A percentile compares a stretch with the other conserved stretches of the same genome.
Conservation (phyloP, 441 rosid genomes). For the Mallotus japonicus region DNA sequence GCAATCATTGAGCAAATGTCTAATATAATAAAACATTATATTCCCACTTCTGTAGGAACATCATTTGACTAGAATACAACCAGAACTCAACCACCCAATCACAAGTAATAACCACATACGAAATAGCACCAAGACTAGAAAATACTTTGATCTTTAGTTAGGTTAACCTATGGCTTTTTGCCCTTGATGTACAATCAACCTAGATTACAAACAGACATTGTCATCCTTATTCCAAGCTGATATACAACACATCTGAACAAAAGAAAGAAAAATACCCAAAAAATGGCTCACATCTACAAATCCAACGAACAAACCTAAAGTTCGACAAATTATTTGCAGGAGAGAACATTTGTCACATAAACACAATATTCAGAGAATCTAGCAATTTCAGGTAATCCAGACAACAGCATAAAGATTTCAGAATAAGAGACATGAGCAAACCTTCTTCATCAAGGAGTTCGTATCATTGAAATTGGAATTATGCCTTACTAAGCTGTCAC, state of each 20-base stretch:
- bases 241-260: background rate
- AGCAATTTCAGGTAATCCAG: background rate
- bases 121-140: background rate
- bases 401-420: background rate
- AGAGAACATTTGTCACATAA: background rate
- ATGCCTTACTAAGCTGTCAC: slow-evolving; percentile 36
- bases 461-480: slow-evolving; percentile 43
- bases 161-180: background rate
- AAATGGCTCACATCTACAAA: background rate
- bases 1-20: background rate
- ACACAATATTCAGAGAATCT: background rate
- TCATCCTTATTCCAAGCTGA: background rate
- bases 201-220: background rate
- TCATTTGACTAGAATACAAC: background rate
- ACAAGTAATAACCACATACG: background rate
- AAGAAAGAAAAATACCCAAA: background rate
- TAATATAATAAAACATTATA: background rate
- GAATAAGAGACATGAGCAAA: slow-evolving; percentile 17
- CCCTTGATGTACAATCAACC: background rate
- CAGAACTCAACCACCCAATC: background rate
- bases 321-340: background rate
- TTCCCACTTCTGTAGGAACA: background rate
- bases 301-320: background rate
- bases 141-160: background rate
- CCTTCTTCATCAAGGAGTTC: slow-evolving; percentile 59